Evolutionary conservation across 116 monocot genomes (phyloP).

Genomic region (Zostera marina): DNA sequence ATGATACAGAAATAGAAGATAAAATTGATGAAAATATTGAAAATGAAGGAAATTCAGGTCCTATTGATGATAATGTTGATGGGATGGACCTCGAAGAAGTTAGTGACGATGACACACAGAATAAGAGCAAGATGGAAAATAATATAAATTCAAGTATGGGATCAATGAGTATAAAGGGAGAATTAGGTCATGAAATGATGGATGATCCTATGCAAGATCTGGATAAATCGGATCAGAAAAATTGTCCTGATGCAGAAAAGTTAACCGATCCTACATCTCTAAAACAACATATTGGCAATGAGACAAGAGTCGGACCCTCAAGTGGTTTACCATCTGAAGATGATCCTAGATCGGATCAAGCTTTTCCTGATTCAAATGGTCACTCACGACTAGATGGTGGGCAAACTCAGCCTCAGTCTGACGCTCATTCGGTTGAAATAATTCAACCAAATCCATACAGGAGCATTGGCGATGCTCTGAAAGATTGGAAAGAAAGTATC

Average conservation of each 20-base stretch:
- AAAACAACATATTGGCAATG: conserved; percentile 27
- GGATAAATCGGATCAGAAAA: conserved; percentile 12
- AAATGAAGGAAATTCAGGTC: conserved; percentile 1
- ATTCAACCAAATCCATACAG: conserved; percentile 61
- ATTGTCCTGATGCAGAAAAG: conserved; percentile 9
- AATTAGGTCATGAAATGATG: conserved; percentile 10
- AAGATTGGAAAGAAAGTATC: conserved; percentile 78
- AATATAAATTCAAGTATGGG: conserved; percentile 13
- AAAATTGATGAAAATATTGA: conserved; percentile 7
- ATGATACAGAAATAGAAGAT: conserved; percentile 16
- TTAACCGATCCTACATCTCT: conserved; percentile 16
- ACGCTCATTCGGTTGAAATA: conserved; percentile 17
- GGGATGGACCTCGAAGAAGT: too few relatives aligned
- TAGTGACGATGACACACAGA: conserved; percentile 16
- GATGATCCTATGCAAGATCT: conserved; percentile 12
- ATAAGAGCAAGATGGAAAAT: conserved; percentile 16
- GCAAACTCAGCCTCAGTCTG: neutral
- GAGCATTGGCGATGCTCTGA: conserved; percentile 66
- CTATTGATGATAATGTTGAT: conserved; percentile 8
- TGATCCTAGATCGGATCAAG: conserved; percentile 18
- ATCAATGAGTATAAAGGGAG: conserved; percentile 15
- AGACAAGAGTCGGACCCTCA: conserved; percentile 27
- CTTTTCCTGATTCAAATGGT: conserved; percentile 27
- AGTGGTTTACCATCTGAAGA: conserved; percentile 20
- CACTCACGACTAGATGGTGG: conserved; percentile 3